Evolutionary conservation across 2,329 filamentous ascomycete genomes (phyloP).

Genomic region (Ophidiomyces ophidiicola): DNA sequence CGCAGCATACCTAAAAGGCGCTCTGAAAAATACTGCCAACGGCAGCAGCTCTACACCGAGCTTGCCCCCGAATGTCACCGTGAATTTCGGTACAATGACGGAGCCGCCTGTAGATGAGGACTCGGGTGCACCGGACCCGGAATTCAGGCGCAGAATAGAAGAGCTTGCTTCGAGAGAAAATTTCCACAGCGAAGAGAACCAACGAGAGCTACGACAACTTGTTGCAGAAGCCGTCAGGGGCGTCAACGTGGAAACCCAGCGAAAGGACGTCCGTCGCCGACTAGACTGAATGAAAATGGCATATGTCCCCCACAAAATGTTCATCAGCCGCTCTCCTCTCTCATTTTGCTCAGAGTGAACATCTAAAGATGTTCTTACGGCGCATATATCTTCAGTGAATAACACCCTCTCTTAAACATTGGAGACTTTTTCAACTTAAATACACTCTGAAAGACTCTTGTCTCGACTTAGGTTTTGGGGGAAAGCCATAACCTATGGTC

Average conservation of each 20-base stretch:
- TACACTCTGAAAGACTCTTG: too few relatives aligned
- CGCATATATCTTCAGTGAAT: too few relatives aligned
- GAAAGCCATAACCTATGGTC: too few relatives aligned
- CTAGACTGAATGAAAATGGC: constrained; percentile 47
- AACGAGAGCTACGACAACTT: constrained; percentile 63
- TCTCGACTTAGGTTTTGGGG: too few relatives aligned
- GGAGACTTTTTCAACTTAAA: too few relatives aligned
- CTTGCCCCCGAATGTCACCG: constrained; percentile 61
- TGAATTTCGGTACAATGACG: constrained; percentile 65
- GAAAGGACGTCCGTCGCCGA: constrained; percentile 53
- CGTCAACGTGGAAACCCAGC: constrained; percentile 47
- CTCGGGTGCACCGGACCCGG: constrained; percentile 58
- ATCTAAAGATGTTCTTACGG: too few relatives aligned
- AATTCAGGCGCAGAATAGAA: constrained; percentile 76
- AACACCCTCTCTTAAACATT: too few relatives aligned
- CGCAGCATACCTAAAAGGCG: constrained; percentile 53
- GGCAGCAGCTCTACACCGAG: constrained; percentile 35
- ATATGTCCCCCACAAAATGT: background rate
- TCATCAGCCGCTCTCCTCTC: background rate
- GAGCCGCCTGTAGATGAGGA: constrained; percentile 45
- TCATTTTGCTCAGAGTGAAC: too few relatives aligned
- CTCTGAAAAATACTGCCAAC: constrained; percentile 21
- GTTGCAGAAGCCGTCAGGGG: constrained; percentile 68
- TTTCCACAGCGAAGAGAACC: constrained; percentile 68
- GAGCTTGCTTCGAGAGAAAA: constrained; percentile 73